Conservation (phyloP, 176 grass and related monocot species). For the Carex littledalei region DNA sequence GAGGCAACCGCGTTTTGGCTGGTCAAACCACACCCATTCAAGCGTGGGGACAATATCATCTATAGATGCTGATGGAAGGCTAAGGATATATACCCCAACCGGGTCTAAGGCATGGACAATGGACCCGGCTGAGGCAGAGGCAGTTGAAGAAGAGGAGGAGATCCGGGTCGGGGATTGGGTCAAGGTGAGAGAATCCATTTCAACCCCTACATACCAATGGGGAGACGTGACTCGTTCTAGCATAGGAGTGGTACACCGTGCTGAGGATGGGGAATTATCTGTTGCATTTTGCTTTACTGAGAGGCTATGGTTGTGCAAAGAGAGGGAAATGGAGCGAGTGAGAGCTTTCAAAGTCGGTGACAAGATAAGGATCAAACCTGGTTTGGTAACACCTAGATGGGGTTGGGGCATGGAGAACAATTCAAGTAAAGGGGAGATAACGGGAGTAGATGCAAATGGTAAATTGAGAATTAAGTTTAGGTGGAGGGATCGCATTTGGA, state of each 20-base stretch:
- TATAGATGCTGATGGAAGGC: constrained; percentile 89
- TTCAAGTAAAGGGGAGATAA: constrained; percentile 77
- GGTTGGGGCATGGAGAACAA: constrained; percentile 93
- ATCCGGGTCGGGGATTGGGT: constrained; percentile 80
- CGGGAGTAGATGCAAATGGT: constrained; percentile 89
- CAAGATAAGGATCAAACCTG: constrained; percentile 60
- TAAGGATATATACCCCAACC: constrained; percentile 93
- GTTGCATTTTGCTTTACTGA: constrained; percentile 98
- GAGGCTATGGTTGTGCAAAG: constrained; percentile 95
- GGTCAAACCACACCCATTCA: constrained; percentile 83
- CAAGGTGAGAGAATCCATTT: constrained; percentile 71
- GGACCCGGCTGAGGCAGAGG: constrained; percentile 86
- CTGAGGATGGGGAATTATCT: constrained; percentile 80
- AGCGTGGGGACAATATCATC: constrained; percentile 97
- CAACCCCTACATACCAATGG: constrained; percentile 88
- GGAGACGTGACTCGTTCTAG: constrained; percentile 82
- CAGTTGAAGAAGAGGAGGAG: constrained; percentile 86
- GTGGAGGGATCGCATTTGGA: constrained; percentile 91
- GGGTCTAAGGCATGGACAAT: constrained; percentile 96
- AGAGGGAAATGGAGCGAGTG: constrained; percentile 80
- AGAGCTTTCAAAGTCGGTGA: constrained; percentile 69
- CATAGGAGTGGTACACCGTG: constrained; percentile 81
- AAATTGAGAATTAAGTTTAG: constrained; percentile 92
- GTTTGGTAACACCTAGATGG: constrained; percentile 78
- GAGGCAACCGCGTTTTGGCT: constrained; percentile 89